Base-by-base conservation (phyloP, 805 yeast genomes). In the Kregervanrija pseudodelftensis region DNA sequence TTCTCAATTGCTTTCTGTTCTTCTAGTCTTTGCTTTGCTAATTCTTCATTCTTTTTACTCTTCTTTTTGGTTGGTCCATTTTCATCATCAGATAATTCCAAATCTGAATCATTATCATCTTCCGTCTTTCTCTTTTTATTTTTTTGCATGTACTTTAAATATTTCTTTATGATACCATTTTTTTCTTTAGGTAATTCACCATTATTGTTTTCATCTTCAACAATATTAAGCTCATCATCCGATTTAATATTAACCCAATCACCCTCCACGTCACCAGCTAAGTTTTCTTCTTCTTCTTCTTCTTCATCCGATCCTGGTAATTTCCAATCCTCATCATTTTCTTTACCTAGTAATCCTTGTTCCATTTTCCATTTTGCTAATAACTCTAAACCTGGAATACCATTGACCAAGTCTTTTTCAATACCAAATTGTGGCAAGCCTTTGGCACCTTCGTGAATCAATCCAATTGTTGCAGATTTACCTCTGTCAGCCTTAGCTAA, bases 331-430 rank as follows among this genome's bases (percentile, higher is more conserved):
- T 72, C 83, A 17, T 66, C 79, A 13, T 74, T 79, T 43, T 72
- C 77, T 30, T 73, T 77, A 14, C 72, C 82, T 28, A 74, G 37
- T 37, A 74, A 66, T 4, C 77, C 79, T 56, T 77, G 79, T 45
- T 76, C 79, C 59, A 67, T 58, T 60, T 82, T 79, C 97, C 98
- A 93, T 59, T 88, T 74, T 44, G 85, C 91, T 57, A 93, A 76
- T 46, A 93, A 72, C 58, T 90, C 98, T 47, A 93, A 72, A 59
- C 98, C 99, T 37, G 91, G 95, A 64, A 93, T 85, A 36, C 87
- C 80, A n/a, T 79, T 77, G 17, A 75, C 73, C 36, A 73, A 72
- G 36, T 72, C 68, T 36, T 70, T 64, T 54, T 89, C 95, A 42
- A 79, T 79, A 74, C 97, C 97, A 54, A 74, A 90, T 59, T 76